A percentile compares a stretch with the other conserved stretches of the same genome.
phyloP scores from a whole-genome alignment of 1,284 basidiomycete genomes.

The Leccinum olivaceoglutinosum region DNA sequence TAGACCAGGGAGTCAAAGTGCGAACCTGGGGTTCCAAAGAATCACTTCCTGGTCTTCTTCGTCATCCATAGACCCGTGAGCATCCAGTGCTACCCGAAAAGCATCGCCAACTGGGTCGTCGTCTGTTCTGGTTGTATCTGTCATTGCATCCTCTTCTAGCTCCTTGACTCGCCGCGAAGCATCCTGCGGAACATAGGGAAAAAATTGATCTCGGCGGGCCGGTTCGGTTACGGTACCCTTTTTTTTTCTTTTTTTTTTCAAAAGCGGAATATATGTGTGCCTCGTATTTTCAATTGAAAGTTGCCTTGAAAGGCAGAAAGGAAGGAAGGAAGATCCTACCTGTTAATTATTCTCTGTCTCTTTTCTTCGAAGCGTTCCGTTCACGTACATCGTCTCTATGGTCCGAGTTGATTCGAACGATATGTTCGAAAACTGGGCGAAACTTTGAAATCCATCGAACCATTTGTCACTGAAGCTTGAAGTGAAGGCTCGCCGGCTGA shows the following conservation, averaged over 20 bases:
- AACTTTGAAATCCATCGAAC: not conserved
- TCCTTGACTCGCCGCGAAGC: conserved; percentile 4
- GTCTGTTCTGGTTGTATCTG: conserved; percentile 66
- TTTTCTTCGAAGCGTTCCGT: not conserved
- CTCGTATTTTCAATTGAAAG: not conserved
- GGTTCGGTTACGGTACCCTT: too few species aligned
- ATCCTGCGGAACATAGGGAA: conserved; percentile 6
- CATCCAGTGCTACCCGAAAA: conserved; percentile 57
- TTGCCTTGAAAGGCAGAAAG: conserved; percentile 1
- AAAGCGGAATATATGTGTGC: not conserved
- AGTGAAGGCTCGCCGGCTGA: not conserved
- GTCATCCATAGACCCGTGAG: conserved; percentile 30
- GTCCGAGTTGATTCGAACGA: not conserved
- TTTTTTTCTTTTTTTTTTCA: not conserved
- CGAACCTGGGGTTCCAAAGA: conserved; percentile 58
- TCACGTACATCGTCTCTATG: not conserved
- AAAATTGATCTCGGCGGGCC: conserved; percentile 22
- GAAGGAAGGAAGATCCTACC: not conserved
- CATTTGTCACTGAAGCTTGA: too few species aligned
- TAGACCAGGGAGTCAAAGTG: conserved; percentile 1
- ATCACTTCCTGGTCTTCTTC: conserved; percentile 56
- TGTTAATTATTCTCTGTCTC: not conserved
- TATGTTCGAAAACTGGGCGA: not conserved
- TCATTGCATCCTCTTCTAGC: conserved; percentile 62
- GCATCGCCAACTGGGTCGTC: conserved; percentile 80